Evolutionary conservation across 768 basidiomycete genomes (phyloP).

Genomic region (Rickenella mellea): DNA sequence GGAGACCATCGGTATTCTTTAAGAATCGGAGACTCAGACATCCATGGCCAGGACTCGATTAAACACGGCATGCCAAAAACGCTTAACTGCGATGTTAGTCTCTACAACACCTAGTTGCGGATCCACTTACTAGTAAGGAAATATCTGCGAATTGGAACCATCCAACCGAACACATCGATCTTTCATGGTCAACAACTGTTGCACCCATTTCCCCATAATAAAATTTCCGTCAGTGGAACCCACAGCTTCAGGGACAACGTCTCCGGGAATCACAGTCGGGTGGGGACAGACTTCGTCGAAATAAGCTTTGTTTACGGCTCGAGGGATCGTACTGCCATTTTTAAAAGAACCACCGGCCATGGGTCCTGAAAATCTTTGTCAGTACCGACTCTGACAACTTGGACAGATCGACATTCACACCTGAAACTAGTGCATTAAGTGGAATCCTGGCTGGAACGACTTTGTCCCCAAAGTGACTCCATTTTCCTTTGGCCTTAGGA

Average conservation of each 20-base stretch:
- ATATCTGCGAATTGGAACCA: slow-evolving; percentile 28
- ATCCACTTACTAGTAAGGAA: slow-evolving; percentile 40
- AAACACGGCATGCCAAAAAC: slow-evolving; percentile 23
- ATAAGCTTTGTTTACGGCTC: slow-evolving; percentile 35
- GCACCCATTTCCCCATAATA: slow-evolving; percentile 36
- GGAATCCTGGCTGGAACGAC: slow-evolving; percentile 45
- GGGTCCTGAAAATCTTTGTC: slow-evolving; percentile 21
- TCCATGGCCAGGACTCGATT: slow-evolving; percentile 32
- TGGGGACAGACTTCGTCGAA: slow-evolving; percentile 41
- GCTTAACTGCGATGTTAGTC: slow-evolving; percentile 18
- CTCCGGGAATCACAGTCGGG: slow-evolving; percentile 20
- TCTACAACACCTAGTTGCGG: slow-evolving; percentile 10
- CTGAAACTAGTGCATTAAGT: slow-evolving; percentile 41
- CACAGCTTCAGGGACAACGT: slow-evolving; percentile 25
- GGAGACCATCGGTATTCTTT: slow-evolving; percentile 52
- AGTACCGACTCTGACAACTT: not conserved
- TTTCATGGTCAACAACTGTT: slow-evolving; percentile 30
- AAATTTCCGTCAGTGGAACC: slow-evolving; percentile 20
- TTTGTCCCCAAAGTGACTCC: slow-evolving; percentile 38
- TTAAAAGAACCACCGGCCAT: slow-evolving; percentile 31
- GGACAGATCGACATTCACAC: slow-evolving; percentile 20
- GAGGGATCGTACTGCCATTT: slow-evolving; percentile 24
- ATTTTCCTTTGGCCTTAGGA: slow-evolving; percentile 26
- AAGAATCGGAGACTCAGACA: slow-evolving; percentile 33
- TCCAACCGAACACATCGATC: slow-evolving; percentile 42